A percentile compares a stretch with the other conserved stretches of the same genome.
Evolutionary conservation across 768 basidiomycete species (phyloP).

Genomic region (Termitomyces bulborhizus): DNA sequence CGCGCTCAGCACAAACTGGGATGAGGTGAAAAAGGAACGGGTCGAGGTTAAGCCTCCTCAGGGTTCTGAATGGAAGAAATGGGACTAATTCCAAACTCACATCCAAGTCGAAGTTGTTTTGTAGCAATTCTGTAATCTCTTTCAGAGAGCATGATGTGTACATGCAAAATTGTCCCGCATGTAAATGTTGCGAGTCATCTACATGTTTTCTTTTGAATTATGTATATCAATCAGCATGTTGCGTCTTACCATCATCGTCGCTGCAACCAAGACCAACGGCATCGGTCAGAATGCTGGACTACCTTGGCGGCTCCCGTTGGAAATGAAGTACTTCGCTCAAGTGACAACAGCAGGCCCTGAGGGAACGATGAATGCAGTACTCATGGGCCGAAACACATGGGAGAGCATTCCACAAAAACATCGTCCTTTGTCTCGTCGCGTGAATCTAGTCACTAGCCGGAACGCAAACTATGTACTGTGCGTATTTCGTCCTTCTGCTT

Average conservation of each 20-base stretch:
- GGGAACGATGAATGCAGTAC: constrained; percentile 60
- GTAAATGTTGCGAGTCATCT: neutral
- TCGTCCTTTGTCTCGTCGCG: constrained; percentile 68
- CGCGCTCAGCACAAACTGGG: constrained; percentile 94
- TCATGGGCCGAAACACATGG: constrained; percentile 99
- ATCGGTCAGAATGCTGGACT: constrained; percentile 75
- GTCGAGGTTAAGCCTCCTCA: constrained; percentile 80
- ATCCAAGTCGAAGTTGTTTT: neutral
- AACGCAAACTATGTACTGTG: constrained; percentile 58
- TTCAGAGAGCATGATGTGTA: neutral
- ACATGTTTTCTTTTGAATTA: neutral
- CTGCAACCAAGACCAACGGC: constrained; percentile 81
- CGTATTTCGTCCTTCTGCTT: constrained; percentile 18
- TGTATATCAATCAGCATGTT: constrained; percentile 32
- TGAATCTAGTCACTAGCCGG: constrained; percentile 75
- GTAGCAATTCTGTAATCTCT: neutral
- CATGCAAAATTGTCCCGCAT: neutral
- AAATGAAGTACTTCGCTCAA: constrained; percentile 90
- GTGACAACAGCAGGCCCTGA: constrained; percentile 60
- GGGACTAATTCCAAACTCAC: constrained; percentile 35
- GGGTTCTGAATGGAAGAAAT: constrained; percentile 82
- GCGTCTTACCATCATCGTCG: constrained; percentile 86
- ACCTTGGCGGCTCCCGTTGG: constrained; percentile 85
- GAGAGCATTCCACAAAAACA: constrained; percentile 88
- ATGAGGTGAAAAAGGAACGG: constrained; percentile 64